Conservation (phyloP, 2,329 filamentous ascomycete species). For the Raffaelea arxii region DNA sequence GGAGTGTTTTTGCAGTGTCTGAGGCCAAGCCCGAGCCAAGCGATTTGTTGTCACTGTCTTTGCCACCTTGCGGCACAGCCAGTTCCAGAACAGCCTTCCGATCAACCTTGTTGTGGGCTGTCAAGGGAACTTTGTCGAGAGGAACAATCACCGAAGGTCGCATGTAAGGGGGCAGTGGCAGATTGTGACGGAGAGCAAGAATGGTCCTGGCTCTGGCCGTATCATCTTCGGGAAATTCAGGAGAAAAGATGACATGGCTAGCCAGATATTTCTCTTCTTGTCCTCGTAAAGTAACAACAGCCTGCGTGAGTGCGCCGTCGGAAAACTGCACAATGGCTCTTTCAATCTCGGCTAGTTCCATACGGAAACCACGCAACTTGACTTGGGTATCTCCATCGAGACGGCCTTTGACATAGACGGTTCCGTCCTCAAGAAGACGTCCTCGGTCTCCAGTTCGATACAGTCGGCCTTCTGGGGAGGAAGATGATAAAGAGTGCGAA, state of each 20-base stretch:
- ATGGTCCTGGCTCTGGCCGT: neutral
- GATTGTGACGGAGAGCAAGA: neutral
- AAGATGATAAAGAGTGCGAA: too few species aligned
- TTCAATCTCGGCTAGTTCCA: conserved; percentile 40
- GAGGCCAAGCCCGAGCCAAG: neutral
- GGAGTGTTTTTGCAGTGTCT: neutral
- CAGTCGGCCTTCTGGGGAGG: conserved; percentile 36
- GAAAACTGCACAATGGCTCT: conserved; percentile 31
- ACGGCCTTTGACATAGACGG: conserved; percentile 44
- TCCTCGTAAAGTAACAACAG: conserved; percentile 2
- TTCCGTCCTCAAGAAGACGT: conserved; percentile 41
- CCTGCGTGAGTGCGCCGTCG: neutral
- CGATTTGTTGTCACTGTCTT: too few species aligned
- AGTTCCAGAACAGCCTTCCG: neutral
- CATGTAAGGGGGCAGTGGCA: neutral
- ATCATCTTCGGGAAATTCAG: neutral
- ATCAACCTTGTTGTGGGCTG: neutral
- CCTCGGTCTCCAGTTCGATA: conserved; percentile 54
- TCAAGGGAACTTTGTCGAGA: neutral
- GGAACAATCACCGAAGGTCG: neutral
- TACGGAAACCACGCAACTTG: conserved; percentile 52
- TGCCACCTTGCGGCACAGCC: neutral
- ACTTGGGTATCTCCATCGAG: conserved; percentile 44
- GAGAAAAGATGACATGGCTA: conserved; percentile 18
- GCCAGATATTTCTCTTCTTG: conserved; percentile 15